phyloP scores from a whole-genome alignment of 2,329 filamentous ascomycete genomes.

The Fusarium avenaceum region DNA sequence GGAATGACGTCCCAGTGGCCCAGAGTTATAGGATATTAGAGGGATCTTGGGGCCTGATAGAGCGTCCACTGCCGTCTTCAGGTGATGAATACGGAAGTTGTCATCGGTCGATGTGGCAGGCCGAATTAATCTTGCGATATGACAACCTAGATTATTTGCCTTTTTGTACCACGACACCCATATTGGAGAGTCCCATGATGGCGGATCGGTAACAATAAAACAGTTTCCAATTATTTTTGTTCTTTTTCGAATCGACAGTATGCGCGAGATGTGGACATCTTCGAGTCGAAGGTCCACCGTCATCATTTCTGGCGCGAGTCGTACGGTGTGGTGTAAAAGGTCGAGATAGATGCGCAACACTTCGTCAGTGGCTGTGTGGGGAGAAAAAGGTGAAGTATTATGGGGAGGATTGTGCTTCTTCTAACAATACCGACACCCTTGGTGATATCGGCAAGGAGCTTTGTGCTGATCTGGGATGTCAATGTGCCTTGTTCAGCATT shows the following conservation, averaged over 20 bases:
- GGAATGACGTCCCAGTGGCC: slow-evolving; percentile 72
- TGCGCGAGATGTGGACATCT: slow-evolving; percentile 62
- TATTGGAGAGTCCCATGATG: slow-evolving; percentile 68
- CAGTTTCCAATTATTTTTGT: slow-evolving; percentile 74
- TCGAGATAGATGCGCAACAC: slow-evolving; percentile 62
- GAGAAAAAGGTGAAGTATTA: slow-evolving; percentile 66
- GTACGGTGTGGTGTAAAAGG: slow-evolving; percentile 70
- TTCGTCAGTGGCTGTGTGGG: slow-evolving; percentile 44
- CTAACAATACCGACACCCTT: slow-evolving; percentile 71
- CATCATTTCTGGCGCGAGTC: slow-evolving; percentile 73
- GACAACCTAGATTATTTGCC: slow-evolving; percentile 70
- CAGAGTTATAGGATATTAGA: slow-evolving; percentile 75
- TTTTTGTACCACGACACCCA: slow-evolving; percentile 71
- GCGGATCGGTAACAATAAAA: slow-evolving; percentile 56
- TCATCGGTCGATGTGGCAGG: slow-evolving; percentile 70
- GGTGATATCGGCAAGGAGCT: slow-evolving; percentile 66
- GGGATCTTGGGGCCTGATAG: slow-evolving; percentile 61
- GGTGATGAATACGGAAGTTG: slow-evolving; percentile 70
- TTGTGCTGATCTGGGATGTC: slow-evolving; percentile 40
- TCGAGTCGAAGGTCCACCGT: slow-evolving; percentile 72
- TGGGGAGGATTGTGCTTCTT: slow-evolving; percentile 71
- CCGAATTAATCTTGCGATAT: slow-evolving; percentile 72
- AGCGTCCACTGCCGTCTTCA: slow-evolving; percentile 64
- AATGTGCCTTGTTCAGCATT: slow-evolving; percentile 33
- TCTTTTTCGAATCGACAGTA: slow-evolving; percentile 65